phyloP scores from a whole-genome alignment of 225 moss, liverwort and hornwort species.

The Neckera pumila region DNA sequence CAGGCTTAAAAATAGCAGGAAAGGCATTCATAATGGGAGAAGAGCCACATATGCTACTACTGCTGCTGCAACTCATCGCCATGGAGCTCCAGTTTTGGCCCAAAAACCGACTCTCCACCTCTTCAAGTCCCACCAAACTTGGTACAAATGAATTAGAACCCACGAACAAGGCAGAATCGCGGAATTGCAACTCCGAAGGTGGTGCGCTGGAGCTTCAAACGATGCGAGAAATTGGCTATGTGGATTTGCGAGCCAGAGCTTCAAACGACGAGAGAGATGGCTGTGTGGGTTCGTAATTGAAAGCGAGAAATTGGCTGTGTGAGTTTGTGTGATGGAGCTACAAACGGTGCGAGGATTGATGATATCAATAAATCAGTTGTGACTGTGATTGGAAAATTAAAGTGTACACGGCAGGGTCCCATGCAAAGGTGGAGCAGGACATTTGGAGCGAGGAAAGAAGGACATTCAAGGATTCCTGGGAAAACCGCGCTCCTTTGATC shows the following conservation, averaged over 20 bases:
- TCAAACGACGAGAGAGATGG: neutral
- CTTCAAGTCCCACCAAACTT: neutral
- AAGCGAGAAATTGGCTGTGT: neutral
- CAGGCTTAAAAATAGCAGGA: neutral
- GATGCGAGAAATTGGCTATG: no score
- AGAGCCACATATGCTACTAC: neutral
- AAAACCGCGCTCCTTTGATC: neutral
- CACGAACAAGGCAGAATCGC: neutral
- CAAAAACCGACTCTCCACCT: neutral
- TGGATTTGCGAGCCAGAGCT: neutral
- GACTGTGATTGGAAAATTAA: neutral
- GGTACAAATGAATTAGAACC: neutral
- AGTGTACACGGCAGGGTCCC: neutral
- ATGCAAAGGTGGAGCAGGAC: neutral
- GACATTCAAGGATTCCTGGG: no score
- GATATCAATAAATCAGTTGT: neutral
- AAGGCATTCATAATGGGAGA: neutral
- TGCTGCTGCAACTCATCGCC: neutral
- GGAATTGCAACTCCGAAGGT: neutral
- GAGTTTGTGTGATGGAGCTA: no score
- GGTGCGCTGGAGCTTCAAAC: neutral
- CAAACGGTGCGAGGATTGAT: neutral
- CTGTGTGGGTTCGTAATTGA: no score
- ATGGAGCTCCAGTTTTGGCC: neutral
- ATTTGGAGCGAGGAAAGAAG: neutral